Evolutionary conservation across 768 basidiomycete species (phyloP), one percentile per base, ranked within the genome.

Genomic region (Hypholoma fasciculare): DNA sequence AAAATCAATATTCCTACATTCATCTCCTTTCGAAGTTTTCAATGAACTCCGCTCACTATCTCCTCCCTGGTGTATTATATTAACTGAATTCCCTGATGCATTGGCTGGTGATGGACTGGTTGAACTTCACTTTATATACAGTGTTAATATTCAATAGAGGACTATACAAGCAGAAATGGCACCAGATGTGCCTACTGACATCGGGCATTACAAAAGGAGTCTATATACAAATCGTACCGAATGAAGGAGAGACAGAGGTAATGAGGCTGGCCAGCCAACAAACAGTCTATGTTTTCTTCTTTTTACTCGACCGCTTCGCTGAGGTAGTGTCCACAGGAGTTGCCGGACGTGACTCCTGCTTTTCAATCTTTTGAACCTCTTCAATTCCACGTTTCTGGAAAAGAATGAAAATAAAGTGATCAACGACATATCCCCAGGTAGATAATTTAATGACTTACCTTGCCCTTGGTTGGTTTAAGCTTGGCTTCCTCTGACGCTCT

Each of bases 341-440:
- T 0, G 86, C 73, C 5, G 88, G 82, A 53, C 87, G 77, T 9
- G 87, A 86, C 42, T 83, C 82, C 61, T 83, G 77, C 66, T 78
- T 78, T 27, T 78, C 79, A 16, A 66, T 58, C 56, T 80, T 79
- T 50, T 75, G 74, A 20, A 88, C 80, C 49, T 89, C 88, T 5
- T 90, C 89, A 34, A 90, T 81, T 2, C 83, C 84, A 11, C 88
- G 86, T 74, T 92, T 90, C 88, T 89, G 65, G 5, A 16, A 42
- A 34, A 16, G 39, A 52, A n/a, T 13, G 13, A 17, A 50, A 36
- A 61, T 50, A 49, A 37, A 61, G 7, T 47, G 26, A 38, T 53
- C 27, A 50, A 54, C 23, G 57, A 26, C 8, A 37, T 7, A 7
- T 16, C 49, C 42, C 46, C 7, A 20, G 13, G 34, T 20, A 4